Evolutionary conservation across 768 basidiomycete species (phyloP).

Genomic region (Tephrocybe sp.): DNA sequence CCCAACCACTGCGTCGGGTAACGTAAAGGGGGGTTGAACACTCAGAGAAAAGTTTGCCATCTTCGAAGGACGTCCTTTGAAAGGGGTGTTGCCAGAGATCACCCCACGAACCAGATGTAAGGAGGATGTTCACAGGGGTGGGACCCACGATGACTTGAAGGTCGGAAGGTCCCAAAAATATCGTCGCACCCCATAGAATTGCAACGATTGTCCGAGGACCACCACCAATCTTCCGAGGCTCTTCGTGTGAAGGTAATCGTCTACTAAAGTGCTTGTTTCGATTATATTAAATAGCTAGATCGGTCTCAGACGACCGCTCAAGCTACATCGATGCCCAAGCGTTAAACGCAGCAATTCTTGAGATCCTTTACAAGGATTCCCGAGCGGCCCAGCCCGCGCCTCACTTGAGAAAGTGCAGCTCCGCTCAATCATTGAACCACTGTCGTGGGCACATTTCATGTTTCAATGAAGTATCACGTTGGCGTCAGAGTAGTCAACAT

Average conservation of each 20-base stretch:
- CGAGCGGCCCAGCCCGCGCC: too few relatives aligned
- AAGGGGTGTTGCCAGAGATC: neutral
- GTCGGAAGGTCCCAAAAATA: neutral
- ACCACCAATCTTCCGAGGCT: neutral
- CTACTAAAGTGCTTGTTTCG: neutral
- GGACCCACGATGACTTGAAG: neutral
- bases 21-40: neutral
- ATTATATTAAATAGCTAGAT: too few relatives aligned
- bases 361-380: too few relatives aligned
- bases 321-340: too few relatives aligned
- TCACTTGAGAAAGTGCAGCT: too few relatives aligned
- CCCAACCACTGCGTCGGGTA: neutral
- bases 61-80: neutral
- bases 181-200: too few relatives aligned
- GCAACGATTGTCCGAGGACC: neutral
- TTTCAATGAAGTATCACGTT: too few relatives aligned
- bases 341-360: too few relatives aligned
- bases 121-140: neutral
- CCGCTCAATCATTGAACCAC: too few relatives aligned
- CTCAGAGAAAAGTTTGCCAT: neutral
- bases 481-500: too few relatives aligned
- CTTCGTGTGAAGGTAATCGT: neutral
- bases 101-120: neutral
- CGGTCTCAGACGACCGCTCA: too few relatives aligned
- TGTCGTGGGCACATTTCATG: too few relatives aligned